Base-by-base conservation (phyloP, 2,329 filamentous ascomycete genomes). In the Westerdykella sp. region DNA sequence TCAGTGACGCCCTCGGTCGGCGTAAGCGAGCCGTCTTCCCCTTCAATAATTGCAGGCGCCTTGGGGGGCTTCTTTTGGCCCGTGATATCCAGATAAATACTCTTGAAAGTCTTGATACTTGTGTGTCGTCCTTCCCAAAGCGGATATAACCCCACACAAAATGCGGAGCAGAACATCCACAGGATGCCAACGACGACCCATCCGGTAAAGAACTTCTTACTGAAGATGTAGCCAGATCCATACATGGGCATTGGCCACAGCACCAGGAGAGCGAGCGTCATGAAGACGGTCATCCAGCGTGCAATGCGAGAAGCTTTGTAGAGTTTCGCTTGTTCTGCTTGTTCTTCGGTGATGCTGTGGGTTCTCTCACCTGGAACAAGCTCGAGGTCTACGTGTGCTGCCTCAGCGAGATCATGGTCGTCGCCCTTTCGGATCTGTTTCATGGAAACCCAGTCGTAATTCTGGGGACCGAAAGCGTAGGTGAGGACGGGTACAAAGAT, bases 191-290 rank as follows among this genome's bases (percentile, higher is more conserved):
- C 60, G 1, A 80, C 75, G 10, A 89, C 79, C 85, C 85, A 91
- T 37, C 85, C 85, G 0, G 84, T 87, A 68, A 91, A 93, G 73
- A 93, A 93, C 18, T 74, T 75, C 72, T 87, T 85, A 65, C 76
- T 81, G 69, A 93, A 94, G 42, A 95, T 77, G 62, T 95, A 95
- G 1, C 78, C 78, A 0, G 76, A 76, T 10, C 87, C 89, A 60
- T 93, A 95, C 80, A 95, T 82, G 1, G 89, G 89, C 77, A 95
- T 91, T 0, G 90, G 89, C 88, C 89, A 95, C 13, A 95, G 76
- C 2, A 95, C 74, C 0, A 95, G 71, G 43, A 95, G 73, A 0
- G 80, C 75, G 0, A 95, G 47, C 0, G 87, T 85, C 70, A 87
- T 73, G 51, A 76, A 65, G 9, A 80, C 71, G 1, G 83, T 86